Evolutionary conservation across 2,329 filamentous ascomycete species (phyloP).

Genomic region (Fusarium annulatum): DNA sequence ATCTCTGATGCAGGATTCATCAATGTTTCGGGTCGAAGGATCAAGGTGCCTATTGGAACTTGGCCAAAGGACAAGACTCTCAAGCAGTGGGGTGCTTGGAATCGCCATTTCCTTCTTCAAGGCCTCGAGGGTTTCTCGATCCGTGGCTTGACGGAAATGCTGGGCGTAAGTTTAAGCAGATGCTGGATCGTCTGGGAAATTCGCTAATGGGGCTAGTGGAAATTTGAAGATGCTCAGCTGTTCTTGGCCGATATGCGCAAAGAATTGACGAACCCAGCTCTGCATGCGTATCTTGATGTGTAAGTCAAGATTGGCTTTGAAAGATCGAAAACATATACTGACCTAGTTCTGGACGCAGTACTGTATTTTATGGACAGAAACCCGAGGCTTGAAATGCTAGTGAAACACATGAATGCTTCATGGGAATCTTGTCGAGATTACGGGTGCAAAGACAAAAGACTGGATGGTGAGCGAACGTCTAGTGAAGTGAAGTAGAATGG

Average conservation of each 20-base stretch:
- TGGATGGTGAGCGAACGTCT: accelerated
- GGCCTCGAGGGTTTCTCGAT: constrained; percentile 43
- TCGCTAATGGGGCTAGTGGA: constrained; percentile 10
- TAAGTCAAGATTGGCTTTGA: background rate
- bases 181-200: accelerated
- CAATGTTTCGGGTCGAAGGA: constrained; percentile 23
- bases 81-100: constrained; percentile 44
- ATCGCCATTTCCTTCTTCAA: constrained; percentile 37
- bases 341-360: accelerated
- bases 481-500: too few species aligned
- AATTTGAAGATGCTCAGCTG: constrained; percentile 32
- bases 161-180: constrained; percentile 15
- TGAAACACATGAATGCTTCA: accelerated
- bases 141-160: constrained; percentile 34
- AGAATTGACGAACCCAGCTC: constrained; percentile 18
- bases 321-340: accelerated
- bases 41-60: constrained; percentile 39
- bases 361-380: background rate
- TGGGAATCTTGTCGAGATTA: background rate
- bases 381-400: background rate
- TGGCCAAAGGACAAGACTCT: constrained; percentile 48
- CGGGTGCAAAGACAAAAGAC: accelerated
- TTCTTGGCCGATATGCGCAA: constrained; percentile 29
- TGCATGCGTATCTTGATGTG: constrained; percentile 31
- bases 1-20: constrained; percentile 37